phyloP scores from a whole-genome alignment of 1,284 basidiomycete species.

The Trametes versicolor region DNA sequence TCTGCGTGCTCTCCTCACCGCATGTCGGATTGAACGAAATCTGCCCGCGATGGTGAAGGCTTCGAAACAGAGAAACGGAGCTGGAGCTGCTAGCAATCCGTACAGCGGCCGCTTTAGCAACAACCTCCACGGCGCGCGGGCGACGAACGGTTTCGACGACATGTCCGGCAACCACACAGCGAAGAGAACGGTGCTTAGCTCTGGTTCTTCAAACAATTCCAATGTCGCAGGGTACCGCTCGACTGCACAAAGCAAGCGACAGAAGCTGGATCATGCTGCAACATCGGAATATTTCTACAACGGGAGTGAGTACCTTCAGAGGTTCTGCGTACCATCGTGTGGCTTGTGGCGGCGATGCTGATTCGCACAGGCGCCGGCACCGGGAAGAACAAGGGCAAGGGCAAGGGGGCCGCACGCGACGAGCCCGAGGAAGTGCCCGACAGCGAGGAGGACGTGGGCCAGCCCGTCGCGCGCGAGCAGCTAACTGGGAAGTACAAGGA shows the following conservation, averaged over 20 bases:
- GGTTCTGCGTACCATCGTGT: background rate
- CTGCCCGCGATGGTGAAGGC: background rate
- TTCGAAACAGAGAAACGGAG: background rate
- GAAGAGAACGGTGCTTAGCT: slow-evolving; percentile 9
- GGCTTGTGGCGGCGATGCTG: slow-evolving; percentile 5
- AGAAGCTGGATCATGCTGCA: slow-evolving; percentile 8
- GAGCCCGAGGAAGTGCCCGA: slow-evolving; percentile 12
- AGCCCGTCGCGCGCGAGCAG: slow-evolving; percentile 1
- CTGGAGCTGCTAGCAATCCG: background rate
- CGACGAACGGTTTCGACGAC: background rate
- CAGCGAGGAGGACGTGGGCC: slow-evolving; percentile 16
- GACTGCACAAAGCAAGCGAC: slow-evolving; percentile 17
- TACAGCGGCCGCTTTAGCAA: background rate
- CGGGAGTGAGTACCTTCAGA: slow-evolving; percentile 22
- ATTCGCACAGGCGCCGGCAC: slow-evolving; percentile 6
- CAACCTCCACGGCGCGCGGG: background rate
- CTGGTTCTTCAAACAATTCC: too few relatives aligned
- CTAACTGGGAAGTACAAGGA: background rate
- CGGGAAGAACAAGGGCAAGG: slow-evolving; percentile 19
- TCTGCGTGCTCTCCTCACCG: background rate
- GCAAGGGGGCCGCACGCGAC: background rate
- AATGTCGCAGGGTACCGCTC: too few relatives aligned
- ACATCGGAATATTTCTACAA: slow-evolving; percentile 11
- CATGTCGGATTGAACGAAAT: background rate
- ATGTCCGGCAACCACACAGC: slow-evolving; percentile 17